These are phyloP conservation scores for Typha latifolia DNA, from an alignment of 176 grass and related monocot genomes.

Conservation along the genomic window DNA sequence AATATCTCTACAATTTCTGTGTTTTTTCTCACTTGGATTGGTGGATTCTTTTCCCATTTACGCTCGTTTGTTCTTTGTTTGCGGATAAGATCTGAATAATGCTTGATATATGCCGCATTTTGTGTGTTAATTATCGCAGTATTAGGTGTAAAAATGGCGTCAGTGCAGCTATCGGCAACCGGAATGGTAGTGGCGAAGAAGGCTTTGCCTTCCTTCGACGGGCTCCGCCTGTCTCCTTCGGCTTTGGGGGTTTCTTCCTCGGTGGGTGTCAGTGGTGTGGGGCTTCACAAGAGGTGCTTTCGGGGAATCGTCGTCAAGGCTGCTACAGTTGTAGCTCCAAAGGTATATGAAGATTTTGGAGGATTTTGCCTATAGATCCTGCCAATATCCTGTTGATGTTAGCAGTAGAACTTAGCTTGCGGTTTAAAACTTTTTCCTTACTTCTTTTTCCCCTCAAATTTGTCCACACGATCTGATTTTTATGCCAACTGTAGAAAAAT, in stretches of 20 bases:
- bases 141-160: constrained; percentile 30
- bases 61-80: background rate
- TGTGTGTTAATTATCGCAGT: background rate
- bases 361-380: background rate
- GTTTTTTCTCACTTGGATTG: background rate
- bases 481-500: no score
- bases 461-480: no score
- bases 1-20: background rate
- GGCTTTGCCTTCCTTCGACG: constrained; percentile 14
- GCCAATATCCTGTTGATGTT: background rate
- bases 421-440: no score
- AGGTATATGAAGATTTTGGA: constrained; percentile 27
- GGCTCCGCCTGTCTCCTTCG: constrained; percentile 21
- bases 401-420: background rate
- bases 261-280: background rate
- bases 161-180: constrained; percentile 30
- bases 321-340: constrained; percentile 54
- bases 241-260: constrained; percentile 15
- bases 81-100: background rate
- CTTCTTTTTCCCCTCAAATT: no score
- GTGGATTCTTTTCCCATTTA: background rate
- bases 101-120: background rate
- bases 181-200: constrained; percentile 14
- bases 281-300: constrained; percentile 14
- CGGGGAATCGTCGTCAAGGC: constrained; percentile 47